Evolutionary conservation across 495 filamentous ascomycete genomes (phyloP), one percentile per base, ranked within the genome.

Genomic region (Ramalina intermedia): DNA sequence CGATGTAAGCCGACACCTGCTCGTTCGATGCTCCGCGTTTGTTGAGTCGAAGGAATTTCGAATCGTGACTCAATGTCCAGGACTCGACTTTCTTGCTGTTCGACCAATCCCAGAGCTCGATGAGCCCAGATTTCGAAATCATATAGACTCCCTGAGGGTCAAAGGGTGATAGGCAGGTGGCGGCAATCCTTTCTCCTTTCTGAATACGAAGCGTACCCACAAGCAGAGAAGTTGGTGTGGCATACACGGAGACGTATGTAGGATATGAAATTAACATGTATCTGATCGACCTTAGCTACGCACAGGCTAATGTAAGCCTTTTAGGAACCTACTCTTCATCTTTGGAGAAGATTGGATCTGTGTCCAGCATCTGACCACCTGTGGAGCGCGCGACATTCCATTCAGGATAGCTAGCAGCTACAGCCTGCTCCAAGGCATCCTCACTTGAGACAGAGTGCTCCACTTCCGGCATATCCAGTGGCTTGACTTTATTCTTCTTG

Each of bases 61-160:
- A n/a, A 20, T 24, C 11, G 5, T 14, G 21, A 16, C 6, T 18
- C n/a, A 46, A 20, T 39, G 24, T 63, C 76, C 76, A 80, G 18
- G 61, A 60, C 14, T 55, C 59, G 21, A 74, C 38, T 23, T 67
- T 66, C 20, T 64, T 65, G 24, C 80, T 80, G 29, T 73, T 70
- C 8, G 70, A 72, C 87, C 87, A 95, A 57, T 94, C 72, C 74
- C 88, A 85, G 33, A 75, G 62, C 63, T 76, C 82, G 17, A 94
- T 67, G 21, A 61, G 64, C 0, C 83, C 85, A 49, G 69, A 66
- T 14, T 72, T 75, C 37, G 78, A 84, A 18, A 81, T 79, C 16
- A 91, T 74, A 70, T 82, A 87, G 29, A 94, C 50, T 27, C 74
- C 61, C 43, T 82, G 74, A 0, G 70, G 52, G 11, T 79, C 67